Evolutionary conservation across 768 basidiomycete species (phyloP).

Genomic region (Tricholoma furcatifolium): DNA sequence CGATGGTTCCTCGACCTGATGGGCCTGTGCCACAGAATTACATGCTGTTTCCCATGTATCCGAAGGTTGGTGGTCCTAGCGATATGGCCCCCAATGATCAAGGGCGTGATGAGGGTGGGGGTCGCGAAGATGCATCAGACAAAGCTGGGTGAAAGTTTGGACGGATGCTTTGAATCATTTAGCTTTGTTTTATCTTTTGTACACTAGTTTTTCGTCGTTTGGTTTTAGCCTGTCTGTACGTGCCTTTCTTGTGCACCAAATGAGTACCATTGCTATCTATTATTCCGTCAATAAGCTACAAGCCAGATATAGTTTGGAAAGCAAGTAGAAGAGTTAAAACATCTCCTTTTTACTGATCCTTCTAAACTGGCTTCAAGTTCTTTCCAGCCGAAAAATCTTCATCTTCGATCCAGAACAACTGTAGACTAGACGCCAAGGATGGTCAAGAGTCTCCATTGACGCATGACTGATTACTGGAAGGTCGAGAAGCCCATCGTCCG

Average conservation of each 20-base stretch:
- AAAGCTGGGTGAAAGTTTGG: slow-evolving; percentile 21
- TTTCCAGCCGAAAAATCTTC: slow-evolving; percentile 4
- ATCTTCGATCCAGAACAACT: not conserved
- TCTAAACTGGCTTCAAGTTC: slow-evolving; percentile 1
- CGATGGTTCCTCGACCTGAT: slow-evolving; percentile 26
- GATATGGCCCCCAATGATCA: slow-evolving; percentile 16
- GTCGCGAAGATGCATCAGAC: slow-evolving; percentile 21
- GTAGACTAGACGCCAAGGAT: not conserved
- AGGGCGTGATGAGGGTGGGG: slow-evolving; percentile 19
- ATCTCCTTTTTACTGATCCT: not conserved
- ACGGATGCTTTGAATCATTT: slow-evolving; percentile 11
- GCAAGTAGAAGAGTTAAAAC: not conserved
- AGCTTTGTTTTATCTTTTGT: slow-evolving; percentile 14
- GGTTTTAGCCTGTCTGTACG: slow-evolving; percentile 1
- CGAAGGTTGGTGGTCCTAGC: slow-evolving; percentile 15
- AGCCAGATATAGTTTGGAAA: not conserved
- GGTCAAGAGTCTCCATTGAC: not conserved
- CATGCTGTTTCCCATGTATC: slow-evolving; percentile 25
- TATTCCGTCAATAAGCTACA: not conserved
- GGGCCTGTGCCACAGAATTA: slow-evolving; percentile 23
- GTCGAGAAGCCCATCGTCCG: too few species aligned
- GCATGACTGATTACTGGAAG: too few species aligned
- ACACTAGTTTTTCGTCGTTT: slow-evolving; percentile 7
- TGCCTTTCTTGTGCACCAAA: not conserved
- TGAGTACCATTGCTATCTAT: not conserved